Base-by-base conservation (phyloP, 441 rosid genomes). In the Isatis lusitanica region DNA sequence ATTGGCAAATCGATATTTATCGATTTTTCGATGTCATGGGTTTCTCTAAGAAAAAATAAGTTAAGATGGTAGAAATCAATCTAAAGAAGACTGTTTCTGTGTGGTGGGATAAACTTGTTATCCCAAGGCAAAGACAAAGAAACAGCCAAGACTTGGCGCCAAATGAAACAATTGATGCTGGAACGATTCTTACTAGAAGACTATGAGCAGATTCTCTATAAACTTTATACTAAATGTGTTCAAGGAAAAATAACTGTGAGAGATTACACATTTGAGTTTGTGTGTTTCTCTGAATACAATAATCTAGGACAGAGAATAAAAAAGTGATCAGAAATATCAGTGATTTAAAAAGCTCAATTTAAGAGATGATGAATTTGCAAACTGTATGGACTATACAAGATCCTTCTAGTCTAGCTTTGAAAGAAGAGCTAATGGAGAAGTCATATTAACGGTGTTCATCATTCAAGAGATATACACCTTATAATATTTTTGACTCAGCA, bases 21-120 rank as follows among this genome's bases (percentile, higher is more conserved):
- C 0, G 52, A 15, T 68, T 68, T 12, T 40, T 40, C 7, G 52
- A 68, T 0, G 17, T 53, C 4, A 67, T 66, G 38, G 7, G 10
- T 7, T 13, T 66, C 0, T 24, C 24, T 4, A 18, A 66, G 4
- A 65, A 21, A 0, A 65, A 48, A 7, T n/a, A 65, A 33, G 70
- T 65, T 6, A 66, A 66, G 71, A 66, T 66, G 42, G 71, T 65
- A 9, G 58, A 33, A 0, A 11, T 65, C 12, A 35, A 46, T 1
- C 1, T 65, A 1, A 33, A 51, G 46, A 66, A 11, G 1, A 66
- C 15, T 38, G 16, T 4, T 38, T 30, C 3, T 10, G 63, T 39
- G 0, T 67, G 61, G 71, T 65, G 70, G 58, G 46, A 65, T 65
- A 65, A 33, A 18, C 8, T 64, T 0, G 57, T 47, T 11, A 4